phyloP scores from a whole-genome alignment of 257 asterid genomes.

The Coffea eugenioides region DNA sequence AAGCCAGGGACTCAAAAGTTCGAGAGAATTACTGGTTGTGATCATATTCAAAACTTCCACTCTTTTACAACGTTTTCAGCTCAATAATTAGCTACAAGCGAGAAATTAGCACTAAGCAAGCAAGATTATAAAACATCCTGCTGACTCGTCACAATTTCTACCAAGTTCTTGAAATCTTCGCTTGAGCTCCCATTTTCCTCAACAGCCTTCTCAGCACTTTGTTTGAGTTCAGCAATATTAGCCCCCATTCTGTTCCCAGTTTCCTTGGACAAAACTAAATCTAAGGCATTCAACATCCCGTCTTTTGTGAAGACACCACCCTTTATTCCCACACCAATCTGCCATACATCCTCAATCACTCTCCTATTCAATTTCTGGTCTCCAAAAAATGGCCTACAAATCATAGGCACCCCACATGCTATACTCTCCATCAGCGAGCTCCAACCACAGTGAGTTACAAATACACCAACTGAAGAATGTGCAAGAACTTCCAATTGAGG shows the following conservation, averaged over 20 bases:
- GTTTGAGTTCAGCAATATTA: slow-evolving; percentile 1
- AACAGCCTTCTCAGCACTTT: slow-evolving; percentile 11
- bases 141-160: neutral
- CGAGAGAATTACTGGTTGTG: neutral
- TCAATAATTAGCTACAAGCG: neutral
- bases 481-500: slow-evolving; percentile 18
- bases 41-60: neutral
- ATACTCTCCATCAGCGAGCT: slow-evolving; percentile 22
- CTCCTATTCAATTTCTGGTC: slow-evolving; percentile 22
- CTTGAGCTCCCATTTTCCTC: slow-evolving; percentile 16
- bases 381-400: slow-evolving; percentile 25
- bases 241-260: slow-evolving; percentile 1
- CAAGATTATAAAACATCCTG: neutral
- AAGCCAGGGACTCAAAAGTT: too few relatives aligned
- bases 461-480: slow-evolving; percentile 15
- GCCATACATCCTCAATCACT: slow-evolving; percentile 16
- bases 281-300: slow-evolving; percentile 2
- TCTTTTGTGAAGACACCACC: slow-evolving; percentile 13
- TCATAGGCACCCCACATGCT: slow-evolving; percentile 22
- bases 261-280: neutral
- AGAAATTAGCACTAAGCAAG: too few relatives aligned
- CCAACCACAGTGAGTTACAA: slow-evolving; percentile 25
- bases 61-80: neutral
- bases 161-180: slow-evolving; percentile 1
- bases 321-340: slow-evolving; percentile 18